Conservation (phyloP, 2,329 filamentous ascomycete species). For the Botryotinia narcissicola region DNA sequence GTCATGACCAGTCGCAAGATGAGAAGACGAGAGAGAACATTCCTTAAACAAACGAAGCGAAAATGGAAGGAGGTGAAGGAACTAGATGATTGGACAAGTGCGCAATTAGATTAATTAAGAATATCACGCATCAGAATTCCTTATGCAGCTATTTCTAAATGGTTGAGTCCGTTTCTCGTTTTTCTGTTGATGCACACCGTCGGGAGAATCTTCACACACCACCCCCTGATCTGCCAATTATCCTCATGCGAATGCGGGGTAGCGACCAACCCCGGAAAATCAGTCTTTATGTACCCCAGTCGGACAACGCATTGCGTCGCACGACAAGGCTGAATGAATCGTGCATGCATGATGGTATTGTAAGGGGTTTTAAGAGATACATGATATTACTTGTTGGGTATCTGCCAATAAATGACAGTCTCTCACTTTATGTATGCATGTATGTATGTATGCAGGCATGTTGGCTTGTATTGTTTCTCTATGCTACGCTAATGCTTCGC, state of each 20-base stretch:
- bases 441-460: neutral
- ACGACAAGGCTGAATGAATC: neutral
- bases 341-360: neutral
- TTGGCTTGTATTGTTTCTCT: neutral
- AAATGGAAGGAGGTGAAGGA: neutral
- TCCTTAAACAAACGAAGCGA: neutral
- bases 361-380: neutral
- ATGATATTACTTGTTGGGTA: neutral
- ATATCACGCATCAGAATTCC: neutral
- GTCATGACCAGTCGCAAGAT: constrained; percentile 5
- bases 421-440: neutral
- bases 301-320: neutral
- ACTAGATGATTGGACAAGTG: neutral
- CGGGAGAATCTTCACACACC: neutral
- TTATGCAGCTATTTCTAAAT: neutral
- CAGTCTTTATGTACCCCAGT: neutral
- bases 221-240: neutral
- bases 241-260: constrained; percentile 4
- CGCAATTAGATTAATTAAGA: constrained; percentile 15
- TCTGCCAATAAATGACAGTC: neutral
- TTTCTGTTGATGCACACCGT: neutral
- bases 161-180: neutral
- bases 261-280: constrained; percentile 6
- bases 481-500: neutral
- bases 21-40: neutral